phyloP scores from a whole-genome alignment of 176 grass and related monocot genomes.

The Poa annua region DNA sequence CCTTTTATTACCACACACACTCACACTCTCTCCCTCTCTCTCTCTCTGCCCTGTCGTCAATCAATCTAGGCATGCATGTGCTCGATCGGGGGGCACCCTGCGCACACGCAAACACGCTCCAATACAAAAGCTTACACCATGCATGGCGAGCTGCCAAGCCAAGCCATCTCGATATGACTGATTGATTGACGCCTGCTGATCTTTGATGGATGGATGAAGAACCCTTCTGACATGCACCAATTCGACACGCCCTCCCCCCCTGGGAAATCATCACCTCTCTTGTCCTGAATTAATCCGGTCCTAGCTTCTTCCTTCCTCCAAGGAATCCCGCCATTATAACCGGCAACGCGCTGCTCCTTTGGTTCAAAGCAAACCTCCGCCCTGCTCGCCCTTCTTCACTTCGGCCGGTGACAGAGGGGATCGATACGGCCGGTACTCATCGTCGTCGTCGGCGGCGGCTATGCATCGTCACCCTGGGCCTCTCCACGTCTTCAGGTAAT shows the following conservation, averaged over 20 bases:
- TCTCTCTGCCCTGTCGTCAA: background rate
- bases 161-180: background rate
- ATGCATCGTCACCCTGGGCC: conserved; percentile 42
- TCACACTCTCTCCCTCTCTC: too few species aligned
- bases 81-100: conserved; percentile 24
- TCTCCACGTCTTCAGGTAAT: conserved; percentile 44
- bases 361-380: too few species aligned
- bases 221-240: conserved; percentile 30
- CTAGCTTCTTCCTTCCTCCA: background rate
- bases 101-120: conserved; percentile 38
- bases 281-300: background rate
- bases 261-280: background rate
- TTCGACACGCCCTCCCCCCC: conserved; percentile 2
- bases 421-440: background rate
- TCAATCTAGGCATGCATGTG: background rate
- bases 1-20: conserved; percentile 17
- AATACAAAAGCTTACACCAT: conserved; percentile 34
- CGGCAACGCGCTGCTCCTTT: too few species aligned
- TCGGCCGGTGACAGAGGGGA: background rate
- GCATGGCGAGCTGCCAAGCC: background rate
- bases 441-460: background rate
- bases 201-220: conserved; percentile 21
- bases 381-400: background rate
- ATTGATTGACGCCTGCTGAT: conserved; percentile 36
- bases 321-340: too few species aligned